Percentiles rank a stretch among this genome's conserved stretches.
phyloP scores from a whole-genome alignment of 148 eudicot genomes.

The Oxyria digyna region DNA sequence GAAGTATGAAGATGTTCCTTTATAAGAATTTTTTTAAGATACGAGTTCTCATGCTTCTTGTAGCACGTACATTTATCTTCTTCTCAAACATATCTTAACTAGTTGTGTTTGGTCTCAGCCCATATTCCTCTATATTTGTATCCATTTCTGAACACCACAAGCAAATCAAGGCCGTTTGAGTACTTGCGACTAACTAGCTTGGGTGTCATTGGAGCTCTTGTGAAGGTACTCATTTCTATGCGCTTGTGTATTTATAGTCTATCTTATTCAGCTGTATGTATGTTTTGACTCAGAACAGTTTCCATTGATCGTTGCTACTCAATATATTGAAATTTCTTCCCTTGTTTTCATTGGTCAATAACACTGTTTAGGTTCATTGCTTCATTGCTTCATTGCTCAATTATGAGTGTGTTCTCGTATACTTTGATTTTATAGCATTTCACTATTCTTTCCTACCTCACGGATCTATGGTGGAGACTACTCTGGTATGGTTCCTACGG shows the following conservation, averaged over 20 bases:
- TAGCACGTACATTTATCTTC: neutral
- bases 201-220: conserved; percentile 94
- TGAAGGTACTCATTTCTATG: conserved; percentile 42
- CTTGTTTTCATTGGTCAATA: neutral
- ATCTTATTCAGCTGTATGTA: neutral
- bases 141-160: conserved; percentile 91
- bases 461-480: neutral
- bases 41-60: neutral
- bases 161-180: conserved; percentile 98
- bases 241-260: neutral
- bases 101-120: conserved; percentile 39
- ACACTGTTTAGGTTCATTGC: neutral
- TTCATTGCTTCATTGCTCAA: neutral
- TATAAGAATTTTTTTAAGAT: neutral
- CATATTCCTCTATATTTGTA: conserved; percentile 91
- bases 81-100: neutral
- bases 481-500: neutral
- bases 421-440: neutral
- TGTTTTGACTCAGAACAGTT: neutral
- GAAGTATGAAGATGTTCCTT: neutral
- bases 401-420: neutral
- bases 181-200: conserved; percentile 87
- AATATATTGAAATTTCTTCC: neutral
- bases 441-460: neutral
- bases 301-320: neutral